These are phyloP conservation scores for Tagetes patula DNA, from an alignment of 129 eudicot species.

Conservation along the genomic window DNA sequence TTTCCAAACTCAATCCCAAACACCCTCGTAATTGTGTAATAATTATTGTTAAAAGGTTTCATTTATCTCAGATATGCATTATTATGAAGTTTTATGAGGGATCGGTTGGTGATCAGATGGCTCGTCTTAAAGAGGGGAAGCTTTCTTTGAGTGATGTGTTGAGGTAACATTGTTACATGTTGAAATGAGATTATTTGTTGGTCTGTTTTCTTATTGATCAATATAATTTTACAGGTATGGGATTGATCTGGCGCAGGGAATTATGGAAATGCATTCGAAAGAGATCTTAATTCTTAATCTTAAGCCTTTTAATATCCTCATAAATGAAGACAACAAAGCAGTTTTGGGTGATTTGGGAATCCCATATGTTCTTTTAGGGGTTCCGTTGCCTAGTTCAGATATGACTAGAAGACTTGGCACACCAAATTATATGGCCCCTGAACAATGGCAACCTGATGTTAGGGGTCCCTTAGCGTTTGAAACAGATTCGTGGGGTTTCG, in stretches of 20 bases:
- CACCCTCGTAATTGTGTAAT: background rate
- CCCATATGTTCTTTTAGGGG: constrained; percentile 59
- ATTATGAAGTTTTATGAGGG: constrained; percentile 94
- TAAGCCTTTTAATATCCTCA: constrained; percentile 78
- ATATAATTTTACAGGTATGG: constrained; percentile 58
- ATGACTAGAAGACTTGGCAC: constrained; percentile 67
- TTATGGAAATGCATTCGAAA: constrained; percentile 71
- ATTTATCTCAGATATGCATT: constrained; percentile 60
- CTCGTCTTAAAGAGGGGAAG: constrained; percentile 71
- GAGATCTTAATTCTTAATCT: constrained; percentile 79
- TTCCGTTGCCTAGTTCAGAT: constrained; percentile 58
- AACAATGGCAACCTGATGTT: constrained; percentile 89
- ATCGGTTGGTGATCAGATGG: constrained; percentile 81
- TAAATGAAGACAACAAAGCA: constrained; percentile 57
- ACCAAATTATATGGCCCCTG: constrained; percentile 95
- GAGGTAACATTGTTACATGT: constrained; percentile 49
- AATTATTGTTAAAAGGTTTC: constrained; percentile 19
- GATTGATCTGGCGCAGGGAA: constrained; percentile 71
- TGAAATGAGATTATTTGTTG: constrained; percentile 7
- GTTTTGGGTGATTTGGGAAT: constrained; percentile 78
- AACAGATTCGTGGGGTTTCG: constrained; percentile 98
- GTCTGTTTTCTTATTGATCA: background rate
- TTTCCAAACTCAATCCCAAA: too few species aligned
- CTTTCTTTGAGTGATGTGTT: constrained; percentile 61
- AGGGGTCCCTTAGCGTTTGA: constrained; percentile 87